Evolutionary conservation across 2,329 filamentous ascomycete species (phyloP), one percentile per base, ranked within the genome.

Genomic region (Talaromyces sp.): DNA sequence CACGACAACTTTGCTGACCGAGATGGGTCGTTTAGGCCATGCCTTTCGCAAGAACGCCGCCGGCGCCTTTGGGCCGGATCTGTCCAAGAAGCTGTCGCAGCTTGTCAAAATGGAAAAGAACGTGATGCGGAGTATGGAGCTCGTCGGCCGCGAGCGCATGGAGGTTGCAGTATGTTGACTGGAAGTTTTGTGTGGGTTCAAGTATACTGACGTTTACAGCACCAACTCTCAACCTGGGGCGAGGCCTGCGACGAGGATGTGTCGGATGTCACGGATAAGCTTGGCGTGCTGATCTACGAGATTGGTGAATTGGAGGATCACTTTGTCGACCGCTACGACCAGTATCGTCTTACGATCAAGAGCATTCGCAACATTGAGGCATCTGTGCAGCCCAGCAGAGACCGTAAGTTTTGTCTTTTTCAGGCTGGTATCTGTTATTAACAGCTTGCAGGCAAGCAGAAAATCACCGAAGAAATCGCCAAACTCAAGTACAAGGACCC

Each of bases 71-170:
- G 87, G 87, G 39, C 87, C 93, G 62, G 95, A 99, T 72, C 88
- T 99, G 62, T 90, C 95, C 62, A 97, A 96, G 85, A 99, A 99
- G 85, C 88, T 99, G 65, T 92, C 93, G 47, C 91, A 96, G 81
- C 86, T 99, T 58, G 95, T 99, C 66, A 99, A 99, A 86, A 99
- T 99, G 95, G 95, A 99, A 82, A 99, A 99, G 88, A 98, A 99
- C 75, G 91, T 97, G 61, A 99, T 99, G 95, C 92, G 95, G 77
- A 97, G 92, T 76, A 88, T 98, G 84, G 95, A 99, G 76, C 84
- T 92, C 56, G 95, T 98, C 59, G 92, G 92, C 53, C 89, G 92
- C 72, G 95, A 99, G 83, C 88, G 95, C 70, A 98, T 98, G 92
- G 95, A 98, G 72, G 93, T 97, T 68, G 95, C 95, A 73, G 92